Base-by-base conservation (phyloP, 108 stramenopile genomes). In the Pseudonitzschia multiseries region DNA sequence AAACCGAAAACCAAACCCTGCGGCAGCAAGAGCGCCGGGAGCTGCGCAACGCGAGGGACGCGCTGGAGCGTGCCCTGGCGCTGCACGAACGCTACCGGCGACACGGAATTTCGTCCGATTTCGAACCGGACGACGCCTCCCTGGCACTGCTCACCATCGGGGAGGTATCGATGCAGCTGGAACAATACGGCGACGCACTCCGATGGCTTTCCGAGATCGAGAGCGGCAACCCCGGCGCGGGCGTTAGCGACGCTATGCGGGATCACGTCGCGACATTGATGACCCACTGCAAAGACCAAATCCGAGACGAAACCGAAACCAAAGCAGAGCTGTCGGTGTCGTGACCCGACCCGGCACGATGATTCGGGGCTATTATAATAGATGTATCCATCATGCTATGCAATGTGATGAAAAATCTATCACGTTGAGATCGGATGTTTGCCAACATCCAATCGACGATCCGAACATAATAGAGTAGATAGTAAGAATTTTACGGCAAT, bases 101-200 rank as follows among this genome's bases (percentile, higher is more conserved):
- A 22, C 54, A 56, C 54, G 54, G 54, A 26, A 56, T 56, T 56
- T 21, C 54, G 5, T 56, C 54, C 24, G 54, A 56, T 26, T 56
- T 56, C 26, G 22, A 10, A n/a, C n/a, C n/a, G 2, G 54, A 56
- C 54, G 24, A 56, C 20, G 54, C 24, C 54, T 12, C 9, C 54
- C 9, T 26, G 22, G 54, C 54, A 1, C n/a, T 13, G 26, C 21
- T 56, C 54, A 56, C 54, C 26, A 13, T 56, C 24, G 54, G 24
- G 22, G 54, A 56, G 26, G 54, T 56, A 2, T 56, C 9, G 24
- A 10, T 24, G 21, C 54, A 56, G 24, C 54, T 26, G 22, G 54
- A 26, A 10, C 54, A 10, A 26, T 56, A 56, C 26, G 24, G 26
- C 2, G 26, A 56, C 4, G 54, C 54, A 3, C 9, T 26, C 4